Base-by-base conservation (phyloP, 768 basidiomycete species). In the Trametes meyenii region DNA sequence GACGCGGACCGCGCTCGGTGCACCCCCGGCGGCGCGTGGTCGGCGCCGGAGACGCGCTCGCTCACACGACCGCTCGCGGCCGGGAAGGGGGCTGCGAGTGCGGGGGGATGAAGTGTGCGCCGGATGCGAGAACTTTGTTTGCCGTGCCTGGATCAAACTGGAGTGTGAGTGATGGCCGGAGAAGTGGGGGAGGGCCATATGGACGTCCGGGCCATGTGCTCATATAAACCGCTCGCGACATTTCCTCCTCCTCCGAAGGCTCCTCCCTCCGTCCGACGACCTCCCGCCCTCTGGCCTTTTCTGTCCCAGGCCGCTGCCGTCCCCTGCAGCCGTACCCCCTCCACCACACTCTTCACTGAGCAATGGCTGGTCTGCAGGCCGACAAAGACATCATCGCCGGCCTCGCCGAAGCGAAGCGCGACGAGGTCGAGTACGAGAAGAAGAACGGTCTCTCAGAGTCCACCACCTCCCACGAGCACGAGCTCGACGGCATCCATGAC, bases 401-500 rank as follows among this genome's bases (percentile, higher is more conserved):
- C 39, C 66, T 69, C 60, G 68, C 68, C 3, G 66, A 69, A 61
- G 66, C 66, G 2, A 49, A 52, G 26, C 53, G 50, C 48, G 64
- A 63, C 64, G 68, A 69, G 53, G 54, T 50, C 33, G 58, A 62
- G 60, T 54, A 51, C 51, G 63, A 66, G 46, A 66, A 75, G 68
- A 69, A 72, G 59, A 66, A 67, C 44, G 48, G 13, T 21, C 67
- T 66, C n/a, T 42, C 55, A 43, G 36, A 46, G 10, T 53, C 60
- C 48, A 35, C 51, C 23, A 56, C 61, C 44, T 64, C 65, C 33
- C 57, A 70, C 56, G 72, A 71, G 23, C 57, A 65, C 52, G 75
- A 77, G 48, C 63, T 67, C 55, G 80, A 79, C 50, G 73, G 74
- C 33, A 73, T 71, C 45, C 76, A 80, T 43, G 83, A 84, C 48